A percentile compares a stretch with the other conserved stretches of the same genome.
These are phyloP conservation scores for Cladobotryum mycophilum DNA, from an alignment of 2,329 filamentous ascomycete species.

Conservation along the genomic window DNA sequence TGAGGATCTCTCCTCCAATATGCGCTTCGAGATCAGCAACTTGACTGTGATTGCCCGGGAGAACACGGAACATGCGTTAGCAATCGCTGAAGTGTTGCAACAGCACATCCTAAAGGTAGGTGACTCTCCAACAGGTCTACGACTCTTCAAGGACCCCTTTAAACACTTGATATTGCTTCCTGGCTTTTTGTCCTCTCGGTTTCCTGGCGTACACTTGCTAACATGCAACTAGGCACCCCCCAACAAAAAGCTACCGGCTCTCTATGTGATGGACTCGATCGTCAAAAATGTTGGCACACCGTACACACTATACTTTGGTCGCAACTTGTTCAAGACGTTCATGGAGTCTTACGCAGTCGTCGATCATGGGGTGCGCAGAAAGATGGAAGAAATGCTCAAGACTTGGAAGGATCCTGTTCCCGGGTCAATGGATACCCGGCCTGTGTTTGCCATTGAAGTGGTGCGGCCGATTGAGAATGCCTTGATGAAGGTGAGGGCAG, in stretches of 20 bases:
- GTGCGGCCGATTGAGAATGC: constrained; percentile 91
- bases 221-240: constrained; percentile 65
- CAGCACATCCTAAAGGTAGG: constrained; percentile 94
- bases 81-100: constrained; percentile 83
- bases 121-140: not conserved
- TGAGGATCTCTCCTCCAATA: constrained; percentile 85
- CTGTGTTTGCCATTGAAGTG: constrained; percentile 82
- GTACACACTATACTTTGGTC: constrained; percentile 90
- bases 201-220: constrained; percentile 24
- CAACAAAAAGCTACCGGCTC: constrained; percentile 83
- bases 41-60: constrained; percentile 96
- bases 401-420: constrained; percentile 98
- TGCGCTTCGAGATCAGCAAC: constrained; percentile 93
- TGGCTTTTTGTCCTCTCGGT: not conserved
- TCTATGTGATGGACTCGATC: constrained; percentile 96
- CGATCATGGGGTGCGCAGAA: constrained; percentile 72
- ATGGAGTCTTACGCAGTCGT: constrained; percentile 95
- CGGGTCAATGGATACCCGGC: constrained; percentile 84
- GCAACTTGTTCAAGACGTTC: constrained; percentile 87
- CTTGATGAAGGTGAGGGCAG: constrained; percentile 70
- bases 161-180: not conserved
- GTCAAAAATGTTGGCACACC: constrained; percentile 98
- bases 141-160: not conserved
- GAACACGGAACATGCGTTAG: constrained; percentile 90
- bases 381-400: constrained; percentile 94